Percentiles rank a stretch among this genome's conserved stretches.
phyloP scores from a whole-genome alignment of 257 asterid species.

The Vinca minor region DNA sequence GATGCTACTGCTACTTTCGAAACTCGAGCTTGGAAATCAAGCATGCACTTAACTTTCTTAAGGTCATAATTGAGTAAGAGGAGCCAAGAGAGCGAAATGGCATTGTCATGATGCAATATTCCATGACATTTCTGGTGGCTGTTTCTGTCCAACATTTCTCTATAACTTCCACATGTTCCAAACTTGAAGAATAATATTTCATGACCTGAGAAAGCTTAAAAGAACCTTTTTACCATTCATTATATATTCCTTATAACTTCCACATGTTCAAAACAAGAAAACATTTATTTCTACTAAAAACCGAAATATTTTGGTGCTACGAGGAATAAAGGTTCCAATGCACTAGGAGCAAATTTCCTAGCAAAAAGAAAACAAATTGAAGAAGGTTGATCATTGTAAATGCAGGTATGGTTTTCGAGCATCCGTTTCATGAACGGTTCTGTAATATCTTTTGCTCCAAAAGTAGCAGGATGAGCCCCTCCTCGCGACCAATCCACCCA shows the following conservation, averaged over 20 bases:
- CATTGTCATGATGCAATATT: neutral
- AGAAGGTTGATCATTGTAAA: conserved; percentile 23
- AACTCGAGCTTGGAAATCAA: neutral
- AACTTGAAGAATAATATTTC: neutral
- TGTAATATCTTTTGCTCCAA: conserved; percentile 38
- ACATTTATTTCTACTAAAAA: conserved; percentile 20
- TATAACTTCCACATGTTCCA: too few species aligned
- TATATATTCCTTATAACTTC: neutral
- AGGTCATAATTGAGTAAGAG: neutral
- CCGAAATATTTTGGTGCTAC: conserved; percentile 41
- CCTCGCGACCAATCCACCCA: conserved; percentile 55
- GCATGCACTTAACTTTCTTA: neutral
- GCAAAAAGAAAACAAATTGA: conserved; percentile 36
- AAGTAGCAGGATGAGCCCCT: conserved; percentile 48
- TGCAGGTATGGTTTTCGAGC: conserved; percentile 23
- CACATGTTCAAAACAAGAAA: neutral
- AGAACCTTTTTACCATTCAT: neutral
- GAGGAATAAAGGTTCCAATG: conserved; percentile 36
- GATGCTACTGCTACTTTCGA: neutral
- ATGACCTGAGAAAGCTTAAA: neutral
- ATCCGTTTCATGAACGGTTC: conserved; percentile 34
- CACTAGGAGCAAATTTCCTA: conserved; percentile 44
- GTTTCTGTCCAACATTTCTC: too few species aligned
- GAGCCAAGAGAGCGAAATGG: too few species aligned
- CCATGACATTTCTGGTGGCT: too few species aligned